Evolutionary conservation across 768 basidiomycete genomes (phyloP).

Genomic region (Mycena galericulata): DNA sequence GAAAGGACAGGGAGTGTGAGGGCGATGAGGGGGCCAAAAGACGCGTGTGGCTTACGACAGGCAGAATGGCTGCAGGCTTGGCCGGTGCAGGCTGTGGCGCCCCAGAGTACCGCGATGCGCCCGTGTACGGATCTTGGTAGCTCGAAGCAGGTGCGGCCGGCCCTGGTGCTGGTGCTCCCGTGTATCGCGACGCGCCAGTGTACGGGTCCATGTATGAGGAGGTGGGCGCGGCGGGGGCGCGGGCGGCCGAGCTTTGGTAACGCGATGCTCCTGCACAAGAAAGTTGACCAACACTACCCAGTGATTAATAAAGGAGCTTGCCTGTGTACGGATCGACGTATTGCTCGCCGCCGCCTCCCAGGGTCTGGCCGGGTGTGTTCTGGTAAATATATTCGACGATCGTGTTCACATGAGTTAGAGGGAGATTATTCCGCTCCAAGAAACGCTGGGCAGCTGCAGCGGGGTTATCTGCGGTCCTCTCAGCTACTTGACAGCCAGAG

Average conservation of each 20-base stretch:
- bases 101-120: slow-evolving; percentile 72
- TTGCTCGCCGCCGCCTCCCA: slow-evolving; percentile 68
- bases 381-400: slow-evolving; percentile 95
- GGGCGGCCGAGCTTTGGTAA: slow-evolving; percentile 60
- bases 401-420: slow-evolving; percentile 86
- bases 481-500: slow-evolving; percentile 6
- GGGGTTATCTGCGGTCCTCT: slow-evolving; percentile 80
- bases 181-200: slow-evolving; percentile 78
- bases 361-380: slow-evolving; percentile 82
- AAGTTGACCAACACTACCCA: slow-evolving; percentile 26
- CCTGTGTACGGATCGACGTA: slow-evolving; percentile 95
- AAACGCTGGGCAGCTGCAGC: slow-evolving; percentile 92
- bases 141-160: slow-evolving; percentile 48
- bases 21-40: background rate
- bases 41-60: slow-evolving; percentile 53
- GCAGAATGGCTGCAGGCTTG: slow-evolving; percentile 57
- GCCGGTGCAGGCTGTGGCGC: slow-evolving; percentile 47
- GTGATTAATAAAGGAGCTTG: slow-evolving; percentile 38
- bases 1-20: slow-evolving; percentile 19
- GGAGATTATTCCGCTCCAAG: slow-evolving; percentile 85
- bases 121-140: slow-evolving; percentile 76
- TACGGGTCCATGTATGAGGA: slow-evolving; percentile 73
- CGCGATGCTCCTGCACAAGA: slow-evolving; percentile 66
- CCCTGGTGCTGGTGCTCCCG: slow-evolving; percentile 51
- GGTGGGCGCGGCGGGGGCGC: slow-evolving; percentile 45